These are phyloP conservation scores for Cytospora mali DNA, from an alignment of 2,329 filamentous ascomycete genomes.

Conservation along the genomic window DNA sequence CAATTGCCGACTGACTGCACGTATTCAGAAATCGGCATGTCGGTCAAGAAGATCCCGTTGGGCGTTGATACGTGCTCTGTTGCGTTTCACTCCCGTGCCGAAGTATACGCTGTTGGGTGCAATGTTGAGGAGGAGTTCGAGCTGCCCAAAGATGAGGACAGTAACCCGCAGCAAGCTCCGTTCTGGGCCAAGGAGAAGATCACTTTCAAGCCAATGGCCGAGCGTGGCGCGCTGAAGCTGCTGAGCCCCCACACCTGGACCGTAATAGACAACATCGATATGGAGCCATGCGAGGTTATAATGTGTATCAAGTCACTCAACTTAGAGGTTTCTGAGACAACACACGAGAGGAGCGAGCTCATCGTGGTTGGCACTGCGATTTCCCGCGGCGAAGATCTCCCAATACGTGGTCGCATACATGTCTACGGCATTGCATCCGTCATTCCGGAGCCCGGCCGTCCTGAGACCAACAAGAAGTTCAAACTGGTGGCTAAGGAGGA, in stretches of 20 bases:
- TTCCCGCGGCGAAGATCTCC: slow-evolving; percentile 86
- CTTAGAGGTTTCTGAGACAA: slow-evolving; percentile 88
- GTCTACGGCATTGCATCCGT: slow-evolving; percentile 92
- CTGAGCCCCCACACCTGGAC: slow-evolving; percentile 77
- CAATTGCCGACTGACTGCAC: slow-evolving; percentile 68
- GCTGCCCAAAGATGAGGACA: slow-evolving; percentile 84
- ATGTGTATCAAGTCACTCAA: slow-evolving; percentile 82
- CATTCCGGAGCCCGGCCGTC: slow-evolving; percentile 81
- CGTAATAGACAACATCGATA: slow-evolving; percentile 73
- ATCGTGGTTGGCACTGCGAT: slow-evolving; percentile 85
- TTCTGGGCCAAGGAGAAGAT: slow-evolving; percentile 72
- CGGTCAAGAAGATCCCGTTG: slow-evolving; percentile 71
- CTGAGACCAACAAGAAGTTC: slow-evolving; percentile 82
- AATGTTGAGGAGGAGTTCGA: slow-evolving; percentile 72
- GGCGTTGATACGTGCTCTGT: slow-evolving; percentile 72
- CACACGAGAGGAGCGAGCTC: slow-evolving; percentile 80
- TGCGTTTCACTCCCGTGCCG: slow-evolving; percentile 74
- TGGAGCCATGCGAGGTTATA: slow-evolving; percentile 75
- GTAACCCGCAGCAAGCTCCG: slow-evolving; percentile 27
- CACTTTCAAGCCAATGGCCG: slow-evolving; percentile 65
- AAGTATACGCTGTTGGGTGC: slow-evolving; percentile 77
- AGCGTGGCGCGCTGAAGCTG: slow-evolving; percentile 75
- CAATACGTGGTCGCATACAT: slow-evolving; percentile 81
- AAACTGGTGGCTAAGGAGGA: slow-evolving; percentile 89
- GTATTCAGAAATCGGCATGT: slow-evolving; percentile 75